Evolutionary conservation across 2,329 filamentous ascomycete species (phyloP).

Genomic region (Pseudogymnoascus sp.): DNA sequence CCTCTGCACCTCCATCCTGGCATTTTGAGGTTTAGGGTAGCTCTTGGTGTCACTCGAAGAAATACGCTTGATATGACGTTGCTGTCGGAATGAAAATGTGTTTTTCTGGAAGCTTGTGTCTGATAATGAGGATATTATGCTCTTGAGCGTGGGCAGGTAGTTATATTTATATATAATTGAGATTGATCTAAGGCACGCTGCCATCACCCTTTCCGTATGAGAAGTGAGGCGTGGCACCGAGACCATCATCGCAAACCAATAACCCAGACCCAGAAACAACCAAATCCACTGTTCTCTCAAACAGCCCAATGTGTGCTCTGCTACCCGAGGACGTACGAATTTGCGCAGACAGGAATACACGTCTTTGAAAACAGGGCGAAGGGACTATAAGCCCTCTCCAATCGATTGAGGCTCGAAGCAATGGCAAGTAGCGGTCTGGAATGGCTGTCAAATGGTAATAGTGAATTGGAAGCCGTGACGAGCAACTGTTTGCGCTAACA

Average conservation of each 20-base stretch:
- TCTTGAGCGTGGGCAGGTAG: background rate
- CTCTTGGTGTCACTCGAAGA: background rate
- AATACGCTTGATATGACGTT: background rate
- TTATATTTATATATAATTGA: background rate
- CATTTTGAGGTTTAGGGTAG: no score
- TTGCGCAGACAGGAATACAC: background rate
- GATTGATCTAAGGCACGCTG: background rate
- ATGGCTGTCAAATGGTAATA: background rate
- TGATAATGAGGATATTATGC: background rate
- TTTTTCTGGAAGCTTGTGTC: background rate
- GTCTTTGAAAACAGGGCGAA: constrained; percentile 3
- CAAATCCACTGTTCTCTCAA: background rate
- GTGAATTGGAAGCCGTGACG: background rate
- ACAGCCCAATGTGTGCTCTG: background rate
- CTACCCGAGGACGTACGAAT: background rate
- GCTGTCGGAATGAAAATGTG: background rate
- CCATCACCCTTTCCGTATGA: background rate
- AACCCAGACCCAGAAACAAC: background rate
- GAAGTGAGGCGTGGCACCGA: background rate
- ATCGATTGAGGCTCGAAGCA: background rate
- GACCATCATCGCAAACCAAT: background rate
- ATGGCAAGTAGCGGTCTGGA: background rate
- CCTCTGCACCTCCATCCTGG: background rate
- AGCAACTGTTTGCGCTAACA: background rate
- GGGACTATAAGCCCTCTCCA: background rate